Percentiles rank a stretch among this genome's conserved stretches.
phyloP scores from a whole-genome alignment of 768 basidiomycete species.

The Lyophyllum atratum region DNA sequence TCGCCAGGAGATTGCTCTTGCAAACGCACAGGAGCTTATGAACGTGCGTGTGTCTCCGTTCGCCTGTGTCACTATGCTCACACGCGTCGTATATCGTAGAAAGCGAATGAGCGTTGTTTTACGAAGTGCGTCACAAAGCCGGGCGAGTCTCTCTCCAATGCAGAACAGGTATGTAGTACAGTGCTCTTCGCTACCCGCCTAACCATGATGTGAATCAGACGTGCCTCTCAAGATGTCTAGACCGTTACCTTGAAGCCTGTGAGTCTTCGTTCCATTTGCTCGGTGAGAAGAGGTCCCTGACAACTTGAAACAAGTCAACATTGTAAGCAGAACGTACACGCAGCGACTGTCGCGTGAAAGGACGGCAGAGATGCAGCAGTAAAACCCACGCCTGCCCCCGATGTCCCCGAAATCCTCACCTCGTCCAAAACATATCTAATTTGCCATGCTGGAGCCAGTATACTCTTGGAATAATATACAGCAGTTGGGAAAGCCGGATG shows the following conservation, averaged over 20 bases:
- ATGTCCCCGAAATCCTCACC: background rate
- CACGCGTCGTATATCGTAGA: conserved; percentile 42
- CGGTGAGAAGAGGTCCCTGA: background rate
- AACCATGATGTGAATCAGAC: conserved; percentile 44
- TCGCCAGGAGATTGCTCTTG: conserved; percentile 67
- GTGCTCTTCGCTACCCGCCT: background rate
- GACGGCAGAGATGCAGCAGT: conserved; percentile 11
- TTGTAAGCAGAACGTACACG: conserved; percentile 72
- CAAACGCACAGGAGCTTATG: conserved; percentile 81
- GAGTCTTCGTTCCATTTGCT: conserved; percentile 34
- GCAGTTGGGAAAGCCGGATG: background rate
- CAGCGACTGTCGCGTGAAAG: conserved; percentile 54
- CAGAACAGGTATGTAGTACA: conserved; percentile 61
- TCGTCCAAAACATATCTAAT: background rate
- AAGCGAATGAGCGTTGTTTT: conserved; percentile 79
- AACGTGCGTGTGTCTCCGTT: conserved; percentile 46
- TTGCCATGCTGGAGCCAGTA: background rate
- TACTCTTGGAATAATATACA: no score
- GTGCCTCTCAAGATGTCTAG: conserved; percentile 74
- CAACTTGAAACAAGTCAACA: conserved; percentile 60
- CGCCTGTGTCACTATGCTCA: background rate
- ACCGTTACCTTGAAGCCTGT: conserved; percentile 88
- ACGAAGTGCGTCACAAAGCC: conserved; percentile 79
- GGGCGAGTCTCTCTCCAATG: conserved; percentile 61
- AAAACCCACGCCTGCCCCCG: no score